These are phyloP conservation scores for Babesia sp. DNA, from an alignment of 169 alveolate genomes.

Conservation along the genomic window DNA sequence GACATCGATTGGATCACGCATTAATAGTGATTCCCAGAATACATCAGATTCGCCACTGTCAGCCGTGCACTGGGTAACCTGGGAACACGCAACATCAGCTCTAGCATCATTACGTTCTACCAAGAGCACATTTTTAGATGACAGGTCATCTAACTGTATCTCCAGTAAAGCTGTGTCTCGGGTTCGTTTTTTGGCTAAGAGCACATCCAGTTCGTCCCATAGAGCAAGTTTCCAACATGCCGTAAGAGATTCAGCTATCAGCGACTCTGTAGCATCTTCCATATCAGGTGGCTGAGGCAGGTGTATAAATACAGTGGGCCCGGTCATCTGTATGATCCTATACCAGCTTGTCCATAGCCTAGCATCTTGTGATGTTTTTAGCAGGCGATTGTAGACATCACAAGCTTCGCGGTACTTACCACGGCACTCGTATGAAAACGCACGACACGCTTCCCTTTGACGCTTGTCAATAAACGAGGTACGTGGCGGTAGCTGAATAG, in stretches of 20 bases:
- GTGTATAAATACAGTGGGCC: slow-evolving; percentile 29
- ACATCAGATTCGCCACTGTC: slow-evolving; percentile 17
- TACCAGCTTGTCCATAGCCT: slow-evolving; percentile 54
- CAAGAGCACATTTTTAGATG: neutral
- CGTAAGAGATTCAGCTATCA: slow-evolving; percentile 42
- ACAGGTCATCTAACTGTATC: slow-evolving; percentile 1
- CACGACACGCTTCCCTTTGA: slow-evolving; percentile 34
- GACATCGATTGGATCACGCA: slow-evolving; percentile 53
- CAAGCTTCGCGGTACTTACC: slow-evolving; percentile 47
- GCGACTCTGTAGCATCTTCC: slow-evolving; percentile 23
- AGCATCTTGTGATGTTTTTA: slow-evolving; percentile 36
- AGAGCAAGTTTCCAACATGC: slow-evolving; percentile 58
- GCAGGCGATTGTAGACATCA: slow-evolving; percentile 40
- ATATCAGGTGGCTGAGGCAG: slow-evolving; percentile 26
- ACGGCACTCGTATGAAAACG: slow-evolving; percentile 49
- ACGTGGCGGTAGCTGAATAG: slow-evolving; percentile 69
- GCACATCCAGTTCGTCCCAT: slow-evolving; percentile 52
- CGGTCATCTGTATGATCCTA: slow-evolving; percentile 46
- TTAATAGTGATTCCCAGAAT: slow-evolving; percentile 50
- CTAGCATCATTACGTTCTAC: neutral
- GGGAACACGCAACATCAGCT: neutral
- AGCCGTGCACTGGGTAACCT: slow-evolving; percentile 23
- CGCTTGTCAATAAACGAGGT: neutral
- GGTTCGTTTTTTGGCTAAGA: slow-evolving; percentile 12
- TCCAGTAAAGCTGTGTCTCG: slow-evolving; percentile 6